Percentiles rank a stretch among this genome's conserved stretches.
phyloP scores from a whole-genome alignment of 345 rosid genomes.

The Citrus medica region DNA sequence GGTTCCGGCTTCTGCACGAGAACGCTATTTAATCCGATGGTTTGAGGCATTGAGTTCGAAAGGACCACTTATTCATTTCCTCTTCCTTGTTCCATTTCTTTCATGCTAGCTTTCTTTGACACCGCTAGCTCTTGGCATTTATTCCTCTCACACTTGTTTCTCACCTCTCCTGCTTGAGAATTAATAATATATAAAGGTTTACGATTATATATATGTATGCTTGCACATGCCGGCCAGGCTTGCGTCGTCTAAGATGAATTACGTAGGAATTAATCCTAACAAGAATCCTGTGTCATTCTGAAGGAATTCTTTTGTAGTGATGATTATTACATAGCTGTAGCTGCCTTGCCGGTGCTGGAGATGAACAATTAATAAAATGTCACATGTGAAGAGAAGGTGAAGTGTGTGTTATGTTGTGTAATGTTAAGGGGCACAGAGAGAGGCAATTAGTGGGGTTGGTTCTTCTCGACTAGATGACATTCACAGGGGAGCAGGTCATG shows the following conservation, averaged over 20 bases:
- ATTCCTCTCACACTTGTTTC: constrained; percentile 1
- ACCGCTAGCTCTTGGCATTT: constrained; percentile 5
- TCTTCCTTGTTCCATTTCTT: constrained; percentile 27
- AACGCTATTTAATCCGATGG: neutral
- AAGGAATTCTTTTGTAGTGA: neutral
- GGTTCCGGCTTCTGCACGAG: constrained; percentile 2
- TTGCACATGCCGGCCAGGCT: neutral
- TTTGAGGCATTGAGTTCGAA: neutral
- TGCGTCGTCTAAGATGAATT: neutral
- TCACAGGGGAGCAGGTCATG: neutral
- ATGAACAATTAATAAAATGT: too few relatives aligned
- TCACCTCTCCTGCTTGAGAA: neutral
- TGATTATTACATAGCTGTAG: neutral
- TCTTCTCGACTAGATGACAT: neutral
- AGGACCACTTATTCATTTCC: constrained; percentile 28
- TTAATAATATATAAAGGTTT: too few relatives aligned
- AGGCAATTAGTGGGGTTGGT: neutral
- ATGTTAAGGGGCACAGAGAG: neutral
- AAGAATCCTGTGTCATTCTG: neutral
- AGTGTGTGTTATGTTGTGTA: too few relatives aligned
- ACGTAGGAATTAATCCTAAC: neutral
- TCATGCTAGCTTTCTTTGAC: constrained; percentile 19
- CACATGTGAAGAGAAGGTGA: too few relatives aligned
- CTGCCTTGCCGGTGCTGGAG: too few relatives aligned
- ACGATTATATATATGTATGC: too few relatives aligned